phyloP scores from a whole-genome alignment of 2,329 filamentous ascomycete species.

The Teratosphaeria pseudoeucalypti region DNA sequence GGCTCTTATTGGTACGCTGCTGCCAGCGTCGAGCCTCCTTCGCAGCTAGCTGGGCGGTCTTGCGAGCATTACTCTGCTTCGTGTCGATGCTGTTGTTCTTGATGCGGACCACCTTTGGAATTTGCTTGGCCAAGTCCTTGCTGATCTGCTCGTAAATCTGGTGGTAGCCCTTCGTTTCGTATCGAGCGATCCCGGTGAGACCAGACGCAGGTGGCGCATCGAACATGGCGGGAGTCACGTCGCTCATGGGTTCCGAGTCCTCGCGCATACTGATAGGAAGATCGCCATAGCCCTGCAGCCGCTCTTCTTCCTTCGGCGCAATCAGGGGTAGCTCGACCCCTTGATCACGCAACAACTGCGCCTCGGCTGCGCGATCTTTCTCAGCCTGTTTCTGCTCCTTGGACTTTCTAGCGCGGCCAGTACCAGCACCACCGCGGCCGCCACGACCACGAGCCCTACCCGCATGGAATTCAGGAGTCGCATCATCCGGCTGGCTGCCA shows the following conservation, averaged over 20 bases:
- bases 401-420: conserved; percentile 72
- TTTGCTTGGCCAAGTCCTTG: conserved; percentile 86
- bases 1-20: conserved; percentile 93
- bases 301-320: conserved; percentile 48
- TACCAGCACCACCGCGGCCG: conserved; percentile 16
- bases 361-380: conserved; percentile 71
- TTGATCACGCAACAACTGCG: conserved; percentile 72
- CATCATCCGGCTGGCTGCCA: conserved; percentile 17
- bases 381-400: conserved; percentile 62
- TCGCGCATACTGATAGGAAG: conserved; percentile 18
- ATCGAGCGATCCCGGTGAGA: conserved; percentile 25
- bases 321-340: conserved; percentile 60
- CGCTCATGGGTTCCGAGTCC: conserved; percentile 45
- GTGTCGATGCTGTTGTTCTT: conserved; percentile 76
- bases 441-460: conserved; percentile 40
- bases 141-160: conserved; percentile 97
- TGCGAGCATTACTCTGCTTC: conserved; percentile 90
- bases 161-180: conserved; percentile 57
- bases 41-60: conserved; percentile 90
- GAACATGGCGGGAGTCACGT: conserved; percentile 31
- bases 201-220: conserved; percentile 21
- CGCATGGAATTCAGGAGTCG: conserved; percentile 2
- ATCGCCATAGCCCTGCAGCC: conserved; percentile 29
- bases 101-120: conserved; percentile 83
- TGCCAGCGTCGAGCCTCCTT: conserved; percentile 98